Conservation (phyloP, 768 basidiomycete genomes). For the Lentinula aciculospora region DNA sequence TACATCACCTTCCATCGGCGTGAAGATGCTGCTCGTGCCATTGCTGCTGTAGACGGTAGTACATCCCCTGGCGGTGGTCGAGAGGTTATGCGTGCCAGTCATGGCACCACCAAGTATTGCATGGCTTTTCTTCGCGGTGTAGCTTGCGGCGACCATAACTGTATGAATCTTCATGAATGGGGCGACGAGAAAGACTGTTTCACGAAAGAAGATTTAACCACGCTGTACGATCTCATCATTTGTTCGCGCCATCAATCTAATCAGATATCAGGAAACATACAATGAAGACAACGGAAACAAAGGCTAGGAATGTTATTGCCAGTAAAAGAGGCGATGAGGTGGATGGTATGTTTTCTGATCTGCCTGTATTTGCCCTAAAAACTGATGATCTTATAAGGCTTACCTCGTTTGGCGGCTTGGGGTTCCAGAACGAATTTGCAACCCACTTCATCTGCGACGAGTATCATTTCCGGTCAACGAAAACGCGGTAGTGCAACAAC, state of each 20-base stretch:
- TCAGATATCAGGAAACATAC: constrained; percentile 70
- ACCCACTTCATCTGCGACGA: constrained; percentile 13
- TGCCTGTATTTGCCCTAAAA: constrained; percentile 7
- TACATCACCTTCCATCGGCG: constrained; percentile 95
- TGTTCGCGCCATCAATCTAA: constrained; percentile 7
- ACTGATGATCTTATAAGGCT: constrained; percentile 25
- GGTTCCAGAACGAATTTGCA: constrained; percentile 36
- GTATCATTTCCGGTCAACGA: constrained; percentile 25
- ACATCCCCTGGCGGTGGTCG: constrained; percentile 85
- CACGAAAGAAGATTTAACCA: constrained; percentile 93
- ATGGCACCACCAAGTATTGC: constrained; percentile 97
- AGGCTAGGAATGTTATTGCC: constrained; percentile 40
- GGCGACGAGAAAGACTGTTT: constrained; percentile 98
- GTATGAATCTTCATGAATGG: constrained; percentile 97
- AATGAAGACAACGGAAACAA: constrained; percentile 81
- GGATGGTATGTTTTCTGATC: constrained; percentile 33
- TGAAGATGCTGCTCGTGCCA: constrained; percentile 92
- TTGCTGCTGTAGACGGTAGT: constrained; percentile 88
- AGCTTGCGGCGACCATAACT: constrained; percentile 80
- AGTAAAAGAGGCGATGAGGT: constrained; percentile 59
- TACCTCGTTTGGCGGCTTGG: constrained; percentile 71
- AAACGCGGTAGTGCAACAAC: constrained; percentile 34
- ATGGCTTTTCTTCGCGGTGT: constrained; percentile 88
- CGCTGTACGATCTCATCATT: constrained; percentile 49
- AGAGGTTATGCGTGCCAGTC: constrained; percentile 87